Evolutionary conservation across 2,329 filamentous ascomycete species (phyloP).

Genomic region (Cladosporium sp.): DNA sequence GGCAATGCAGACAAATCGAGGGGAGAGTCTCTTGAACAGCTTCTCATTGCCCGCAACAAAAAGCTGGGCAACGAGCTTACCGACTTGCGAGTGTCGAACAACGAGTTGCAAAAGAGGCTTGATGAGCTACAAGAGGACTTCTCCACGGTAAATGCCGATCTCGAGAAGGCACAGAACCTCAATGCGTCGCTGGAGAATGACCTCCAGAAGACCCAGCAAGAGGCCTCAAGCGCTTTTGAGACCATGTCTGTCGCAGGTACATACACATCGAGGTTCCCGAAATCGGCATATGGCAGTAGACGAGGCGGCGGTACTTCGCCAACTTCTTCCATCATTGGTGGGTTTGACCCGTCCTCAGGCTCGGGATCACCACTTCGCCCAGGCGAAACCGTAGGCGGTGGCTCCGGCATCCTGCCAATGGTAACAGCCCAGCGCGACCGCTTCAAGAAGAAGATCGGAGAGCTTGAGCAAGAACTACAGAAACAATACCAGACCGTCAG

Average conservation of each 20-base stretch:
- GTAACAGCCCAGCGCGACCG: conserved; percentile 95
- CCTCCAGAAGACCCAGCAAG: conserved; percentile 80
- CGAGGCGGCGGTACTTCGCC: conserved; percentile 76
- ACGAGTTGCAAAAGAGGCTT: conserved; percentile 80
- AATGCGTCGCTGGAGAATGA: conserved; percentile 92
- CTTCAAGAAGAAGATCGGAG: conserved; percentile 92
- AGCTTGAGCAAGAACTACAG: conserved; percentile 87
- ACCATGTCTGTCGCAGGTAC: conserved; percentile 92
- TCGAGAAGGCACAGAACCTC: conserved; percentile 80
- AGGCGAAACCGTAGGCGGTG: conserved; percentile 70
- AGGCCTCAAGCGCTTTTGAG: conserved; percentile 79
- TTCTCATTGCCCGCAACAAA: conserved; percentile 90
- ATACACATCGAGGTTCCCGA: conserved; percentile 76
- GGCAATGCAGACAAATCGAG: conserved; percentile 50
- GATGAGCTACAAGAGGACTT: conserved; percentile 81
- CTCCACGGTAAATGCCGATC: conserved; percentile 76
- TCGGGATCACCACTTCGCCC: conserved; percentile 55
- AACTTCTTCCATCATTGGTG: conserved; percentile 96
- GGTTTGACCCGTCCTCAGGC: conserved; percentile 71
- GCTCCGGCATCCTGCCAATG: conserved; percentile 93
- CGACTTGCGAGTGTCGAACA: conserved; percentile 87
- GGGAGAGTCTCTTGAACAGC: conserved; percentile 72
- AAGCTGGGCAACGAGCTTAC: conserved; percentile 94
- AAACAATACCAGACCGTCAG: conserved; percentile 80
- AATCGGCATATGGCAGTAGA: conserved; percentile 59